phyloP scores from a whole-genome alignment of 2,329 filamentous ascomycete species.

The Sporothrix globosa region DNA sequence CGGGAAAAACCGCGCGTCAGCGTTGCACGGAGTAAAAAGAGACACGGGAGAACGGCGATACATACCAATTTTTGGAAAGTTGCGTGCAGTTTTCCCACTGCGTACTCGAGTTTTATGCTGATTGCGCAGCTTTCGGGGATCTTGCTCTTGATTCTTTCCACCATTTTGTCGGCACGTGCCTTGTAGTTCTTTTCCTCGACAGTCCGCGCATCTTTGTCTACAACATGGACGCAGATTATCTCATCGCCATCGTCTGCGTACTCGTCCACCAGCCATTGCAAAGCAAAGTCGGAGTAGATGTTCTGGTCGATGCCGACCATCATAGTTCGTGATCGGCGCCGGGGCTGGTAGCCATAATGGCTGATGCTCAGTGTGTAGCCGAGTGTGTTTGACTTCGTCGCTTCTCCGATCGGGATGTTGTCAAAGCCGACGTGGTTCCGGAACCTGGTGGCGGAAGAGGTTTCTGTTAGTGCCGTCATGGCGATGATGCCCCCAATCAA shows the following conservation, averaged over 20 bases:
- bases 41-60: slow-evolving; percentile 33
- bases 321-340: slow-evolving; percentile 81
- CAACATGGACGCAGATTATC: slow-evolving; percentile 84
- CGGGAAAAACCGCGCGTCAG: background rate
- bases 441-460: slow-evolving; percentile 53
- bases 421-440: slow-evolving; percentile 64
- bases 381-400: slow-evolving; percentile 61
- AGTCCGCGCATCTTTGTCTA: slow-evolving; percentile 77
- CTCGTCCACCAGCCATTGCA: slow-evolving; percentile 91
- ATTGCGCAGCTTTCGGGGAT: slow-evolving; percentile 81
- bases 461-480: slow-evolving; percentile 52
- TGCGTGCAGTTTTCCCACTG: slow-evolving; percentile 84
- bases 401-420: slow-evolving; percentile 61
- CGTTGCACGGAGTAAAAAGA: slow-evolving; percentile 13
- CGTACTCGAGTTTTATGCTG: slow-evolving; percentile 82
- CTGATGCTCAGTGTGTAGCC: slow-evolving; percentile 83
- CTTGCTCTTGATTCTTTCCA: slow-evolving; percentile 76
- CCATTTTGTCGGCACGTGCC: slow-evolving; percentile 72
- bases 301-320: slow-evolving; percentile 91
- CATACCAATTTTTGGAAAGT: slow-evolving; percentile 88
- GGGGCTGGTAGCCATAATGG: slow-evolving; percentile 82
- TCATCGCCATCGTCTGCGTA: slow-evolving; percentile 92
- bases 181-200: slow-evolving; percentile 72
- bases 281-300: slow-evolving; percentile 85
- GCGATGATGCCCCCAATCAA: background rate